Base-by-base conservation (phyloP, 78 protist genomes). In the Dictyostelium discoideum region DNA sequence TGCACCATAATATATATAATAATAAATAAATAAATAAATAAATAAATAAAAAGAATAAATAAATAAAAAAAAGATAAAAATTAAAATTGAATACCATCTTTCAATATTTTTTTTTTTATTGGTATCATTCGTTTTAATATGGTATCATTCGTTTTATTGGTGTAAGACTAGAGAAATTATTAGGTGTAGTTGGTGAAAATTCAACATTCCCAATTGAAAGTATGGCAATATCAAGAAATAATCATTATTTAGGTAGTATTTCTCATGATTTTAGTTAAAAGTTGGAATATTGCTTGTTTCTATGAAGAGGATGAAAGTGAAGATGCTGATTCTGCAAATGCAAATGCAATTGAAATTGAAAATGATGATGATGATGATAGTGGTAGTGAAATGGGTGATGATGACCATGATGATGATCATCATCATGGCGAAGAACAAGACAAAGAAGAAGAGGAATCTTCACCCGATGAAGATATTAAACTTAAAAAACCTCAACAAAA, bases 141-240 rank as follows among this genome's bases (percentile, higher is more conserved):
- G 94, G 94, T 82, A 89, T 89, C 13, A 89, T 89, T 87, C 81
- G 93, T 77, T 87, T 72, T 50, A 63, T 89, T 44, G 94, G 94
- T 32, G n/a, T 82, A 9, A 39, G 83, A 72, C 94, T 88, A 80
- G 82, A 82, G 26, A 89, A 89, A 24, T 22, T 89, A n/a, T 72
- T 89, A 3, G 94, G 94, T 39, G 87, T 89, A 8, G 79, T 89
- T 72, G 94, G 94, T 50, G 94, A 89, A 72, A 87, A 89, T 82
- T 82, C 86, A 18, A 65, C 46, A 5, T 89, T 89, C 74, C 94
- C 94, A 32, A 63, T 89, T 9, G 94, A 89, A 72, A 32, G 84
- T 20, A 89, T 89, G 69, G 86, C 94, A 14, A 22, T 89, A 6
- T 72, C 88, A 29, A 80, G 94, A 80, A 84, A 89, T 50, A 89